phyloP scores from a whole-genome alignment of 1,284 basidiomycete genomes.

The Inonotus obliquus region DNA sequence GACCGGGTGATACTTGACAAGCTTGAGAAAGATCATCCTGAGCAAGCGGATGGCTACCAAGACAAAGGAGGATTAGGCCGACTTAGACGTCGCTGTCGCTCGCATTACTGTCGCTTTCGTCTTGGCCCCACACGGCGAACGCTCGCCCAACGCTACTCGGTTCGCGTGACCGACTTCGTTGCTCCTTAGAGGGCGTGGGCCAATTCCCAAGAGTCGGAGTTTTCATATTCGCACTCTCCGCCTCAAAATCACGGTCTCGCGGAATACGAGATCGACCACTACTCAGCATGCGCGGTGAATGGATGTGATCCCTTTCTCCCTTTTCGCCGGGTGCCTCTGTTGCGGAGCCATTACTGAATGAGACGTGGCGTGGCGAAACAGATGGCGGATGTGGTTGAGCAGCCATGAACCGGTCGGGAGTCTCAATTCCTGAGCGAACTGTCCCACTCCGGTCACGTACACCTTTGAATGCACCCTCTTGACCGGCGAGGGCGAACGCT shows the following conservation, averaged over 20 bases:
- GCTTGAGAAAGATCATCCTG: not conserved
- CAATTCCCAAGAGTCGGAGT: slow-evolving; percentile 49
- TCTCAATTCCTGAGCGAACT: slow-evolving; percentile 56
- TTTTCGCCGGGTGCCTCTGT: slow-evolving; percentile 30
- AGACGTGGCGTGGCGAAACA: slow-evolving; percentile 50
- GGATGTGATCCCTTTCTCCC: slow-evolving; percentile 50
- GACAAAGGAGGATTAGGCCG: not conserved
- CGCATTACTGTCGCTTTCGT: slow-evolving; percentile 81
- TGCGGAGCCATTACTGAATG: slow-evolving; percentile 28
- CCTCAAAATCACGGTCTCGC: slow-evolving; percentile 44
- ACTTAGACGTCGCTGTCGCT: slow-evolving; percentile 55
- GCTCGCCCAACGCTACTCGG: slow-evolving; percentile 48
- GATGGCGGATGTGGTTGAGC: slow-evolving; percentile 54
- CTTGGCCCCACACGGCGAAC: slow-evolving; percentile 80
- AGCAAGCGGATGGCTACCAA: not conserved
- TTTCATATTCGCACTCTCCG: slow-evolving; percentile 38
- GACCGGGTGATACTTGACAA: not conserved
- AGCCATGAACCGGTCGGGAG: slow-evolving; percentile 74
- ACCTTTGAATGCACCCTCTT: not conserved
- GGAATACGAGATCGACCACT: slow-evolving; percentile 52
- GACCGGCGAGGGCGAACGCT: slow-evolving; percentile 32
- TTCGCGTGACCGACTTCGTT: slow-evolving; percentile 33
- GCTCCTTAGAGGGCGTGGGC: slow-evolving; percentile 24
- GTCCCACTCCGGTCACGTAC: slow-evolving; percentile 30
- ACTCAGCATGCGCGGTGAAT: slow-evolving; percentile 38